These are phyloP conservation scores for Citrus mangshanensis DNA, from an alignment of 345 rosid species.

Conservation along the genomic window DNA sequence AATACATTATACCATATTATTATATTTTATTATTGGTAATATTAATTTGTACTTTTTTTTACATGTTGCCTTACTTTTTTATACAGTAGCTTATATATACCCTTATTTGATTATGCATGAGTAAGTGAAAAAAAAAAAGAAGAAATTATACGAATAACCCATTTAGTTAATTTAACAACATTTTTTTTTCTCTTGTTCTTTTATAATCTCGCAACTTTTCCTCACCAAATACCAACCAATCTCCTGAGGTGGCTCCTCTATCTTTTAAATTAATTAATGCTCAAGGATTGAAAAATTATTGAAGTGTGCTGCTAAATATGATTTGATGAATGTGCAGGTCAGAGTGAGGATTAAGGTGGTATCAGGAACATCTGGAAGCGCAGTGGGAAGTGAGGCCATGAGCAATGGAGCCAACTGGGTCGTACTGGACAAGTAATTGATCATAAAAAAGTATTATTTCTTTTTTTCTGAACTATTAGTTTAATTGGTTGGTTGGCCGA, in stretches of 20 bases:
- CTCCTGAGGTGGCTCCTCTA: neutral
- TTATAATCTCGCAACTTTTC: too few species aligned
- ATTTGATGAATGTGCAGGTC: constrained; percentile 37
- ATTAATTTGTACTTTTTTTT: neutral
- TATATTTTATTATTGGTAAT: constrained; percentile 2
- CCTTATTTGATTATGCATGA: too few species aligned
- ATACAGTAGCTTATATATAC: too few species aligned
- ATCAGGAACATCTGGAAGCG: constrained; percentile 41
- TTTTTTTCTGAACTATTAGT: constrained; percentile 36
- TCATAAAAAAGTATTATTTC: constrained; percentile 52
- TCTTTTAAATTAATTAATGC: neutral
- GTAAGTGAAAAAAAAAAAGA: too few species aligned
- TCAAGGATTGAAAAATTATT: neutral
- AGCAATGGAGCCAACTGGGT: constrained; percentile 67
- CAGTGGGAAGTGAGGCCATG: constrained; percentile 63
- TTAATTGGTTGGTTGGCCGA: constrained; percentile 23
- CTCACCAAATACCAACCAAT: neutral
- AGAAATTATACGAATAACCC: too few species aligned
- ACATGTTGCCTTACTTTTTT: constrained; percentile 14
- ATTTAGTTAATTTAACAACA: too few species aligned
- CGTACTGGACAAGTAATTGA: constrained; percentile 79
- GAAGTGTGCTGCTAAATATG: neutral
- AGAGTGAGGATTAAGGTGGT: constrained; percentile 70
- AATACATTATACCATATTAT: neutral
- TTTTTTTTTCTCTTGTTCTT: too few species aligned